Base-by-base conservation (phyloP, 768 basidiomycete genomes). In the Krasilnikovozyma curviuscula region DNA sequence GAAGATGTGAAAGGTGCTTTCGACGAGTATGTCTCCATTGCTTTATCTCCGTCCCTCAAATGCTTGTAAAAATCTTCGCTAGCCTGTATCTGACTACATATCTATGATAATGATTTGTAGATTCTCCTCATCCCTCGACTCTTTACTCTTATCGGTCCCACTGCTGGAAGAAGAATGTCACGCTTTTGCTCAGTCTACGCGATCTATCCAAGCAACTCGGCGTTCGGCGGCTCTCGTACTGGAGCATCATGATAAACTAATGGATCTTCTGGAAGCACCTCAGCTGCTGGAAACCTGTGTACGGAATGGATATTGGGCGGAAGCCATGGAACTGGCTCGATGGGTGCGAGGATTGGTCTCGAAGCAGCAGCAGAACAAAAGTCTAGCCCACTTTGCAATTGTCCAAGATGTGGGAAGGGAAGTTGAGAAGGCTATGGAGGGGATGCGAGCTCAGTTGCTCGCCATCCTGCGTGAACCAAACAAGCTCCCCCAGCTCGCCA, bases 261-360 rank as follows among this genome's bases (percentile, higher is more conserved):
- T 81, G 54, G 88, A 95, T 63, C 66, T 97, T 30, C 75, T 97
- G 48, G 88, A 93, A 56, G 74, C 89, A 40, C 86, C 91, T 8
- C 69, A 81, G 43, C 72, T 98, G 27, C 80, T 93, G 59, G 84
- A 91, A 61, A 83, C 85, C 1, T 95, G 86, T 60, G 81, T 93
- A 13, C 74, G 86, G 32, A 86, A 85, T 58, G 85, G 85, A 7
- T 81, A 83, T 64, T 95, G 88, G 67, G 72, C 77, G 45, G 93
- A 97, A 61, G 89, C 88, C 0, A 72, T 97, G 48, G 80, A 85
- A 24, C 72, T 97, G 32, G 73, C 69, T 66, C 30, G 58, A 59
- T 46, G 69, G 66, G 37, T 70, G 64, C 50, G 64, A 65, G 47
- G 65, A 65, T n/a, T n/a, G n/a, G n/a, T n/a, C n/a, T n/a, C n/a